Evolutionary conservation across 441 rosid genomes (phyloP).

Genomic region (Lepidium campestre): DNA sequence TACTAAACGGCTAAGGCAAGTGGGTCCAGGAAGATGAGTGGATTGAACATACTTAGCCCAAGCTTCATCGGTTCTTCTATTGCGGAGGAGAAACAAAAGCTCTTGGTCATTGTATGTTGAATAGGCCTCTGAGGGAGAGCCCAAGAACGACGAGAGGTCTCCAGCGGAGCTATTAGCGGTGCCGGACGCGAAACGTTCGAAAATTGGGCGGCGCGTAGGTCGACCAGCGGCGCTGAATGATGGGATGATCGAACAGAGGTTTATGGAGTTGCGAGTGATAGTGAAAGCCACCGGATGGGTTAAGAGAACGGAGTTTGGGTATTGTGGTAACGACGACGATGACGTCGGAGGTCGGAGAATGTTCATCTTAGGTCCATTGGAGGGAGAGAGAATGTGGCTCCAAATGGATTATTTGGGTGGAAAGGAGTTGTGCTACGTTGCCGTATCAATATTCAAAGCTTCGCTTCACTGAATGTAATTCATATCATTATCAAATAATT

Average conservation of each 20-base stretch:
- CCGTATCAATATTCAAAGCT: constrained; percentile 8
- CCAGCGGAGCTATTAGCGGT: constrained; percentile 33
- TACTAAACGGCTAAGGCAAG: constrained; percentile 88
- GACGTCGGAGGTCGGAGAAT: constrained; percentile 28
- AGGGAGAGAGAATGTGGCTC: constrained; percentile 24
- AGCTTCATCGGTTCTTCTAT: constrained; percentile 67
- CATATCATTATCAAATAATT: too few species aligned
- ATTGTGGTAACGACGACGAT: constrained; percentile 19
- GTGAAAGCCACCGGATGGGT: not conserved
- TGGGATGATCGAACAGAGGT: constrained; percentile 24
- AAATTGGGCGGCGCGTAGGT: constrained; percentile 14
- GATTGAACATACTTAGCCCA: constrained; percentile 60
- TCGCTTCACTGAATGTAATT: too few species aligned
- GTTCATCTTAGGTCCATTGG: constrained; percentile 25
- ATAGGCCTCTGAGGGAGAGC: constrained; percentile 9
- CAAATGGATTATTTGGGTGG: constrained; percentile 53
- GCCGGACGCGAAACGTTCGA: constrained; percentile 27
- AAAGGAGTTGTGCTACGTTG: constrained; percentile 39
- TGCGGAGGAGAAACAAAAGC: constrained; percentile 71
- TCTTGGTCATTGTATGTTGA: constrained; percentile 37
- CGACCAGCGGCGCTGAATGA: constrained; percentile 19
- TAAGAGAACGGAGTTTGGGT: not conserved
- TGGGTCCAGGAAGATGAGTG: constrained; percentile 59
- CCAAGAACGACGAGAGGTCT: constrained; percentile 22
- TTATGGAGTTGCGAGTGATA: constrained; percentile 9